A percentile compares a stretch with the other conserved stretches of the same genome.
These are phyloP conservation scores for Datura wrightii DNA, from an alignment of 257 asterid species.

Conservation along the genomic window DNA sequence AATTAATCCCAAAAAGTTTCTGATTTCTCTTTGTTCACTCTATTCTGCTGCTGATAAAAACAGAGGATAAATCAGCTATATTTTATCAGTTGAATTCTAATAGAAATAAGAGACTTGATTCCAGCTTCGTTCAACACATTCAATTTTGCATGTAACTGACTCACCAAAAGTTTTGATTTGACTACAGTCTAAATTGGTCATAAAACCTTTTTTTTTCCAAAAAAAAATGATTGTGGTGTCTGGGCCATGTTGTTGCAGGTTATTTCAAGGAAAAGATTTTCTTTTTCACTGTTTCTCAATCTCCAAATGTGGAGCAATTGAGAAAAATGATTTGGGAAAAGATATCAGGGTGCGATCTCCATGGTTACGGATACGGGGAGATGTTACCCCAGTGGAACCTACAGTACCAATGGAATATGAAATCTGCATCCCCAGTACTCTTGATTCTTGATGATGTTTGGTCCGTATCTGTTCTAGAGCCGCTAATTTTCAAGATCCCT, in stretches of 20 bases:
- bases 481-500: slow-evolving; percentile 59
- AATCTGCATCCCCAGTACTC: slow-evolving; percentile 45
- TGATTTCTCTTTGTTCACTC: not conserved
- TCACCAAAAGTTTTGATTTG: not conserved
- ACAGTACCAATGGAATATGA: slow-evolving; percentile 40
- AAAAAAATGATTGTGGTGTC: not conserved
- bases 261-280: slow-evolving; percentile 64
- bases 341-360: slow-evolving; percentile 55
- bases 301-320: slow-evolving; percentile 85
- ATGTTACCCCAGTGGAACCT: slow-evolving; percentile 48
- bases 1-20: not conserved
- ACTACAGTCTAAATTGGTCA: not conserved
- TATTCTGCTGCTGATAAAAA: not conserved
- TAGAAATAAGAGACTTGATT: not conserved
- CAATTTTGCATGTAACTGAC: not conserved
- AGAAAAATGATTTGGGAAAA: slow-evolving; percentile 60
- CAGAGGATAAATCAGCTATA: not conserved
- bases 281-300: slow-evolving; percentile 86
- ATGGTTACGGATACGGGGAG: slow-evolving; percentile 33
- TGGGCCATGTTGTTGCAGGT: slow-evolving; percentile 50
- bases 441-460: slow-evolving; percentile 89
- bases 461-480: slow-evolving; percentile 75
- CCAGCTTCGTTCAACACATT: not conserved
- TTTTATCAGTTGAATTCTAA: not conserved
- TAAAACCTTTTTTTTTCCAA: not conserved